Evolutionary conservation across 345 rosid genomes (phyloP).

Genomic region (Populus simonii): DNA sequence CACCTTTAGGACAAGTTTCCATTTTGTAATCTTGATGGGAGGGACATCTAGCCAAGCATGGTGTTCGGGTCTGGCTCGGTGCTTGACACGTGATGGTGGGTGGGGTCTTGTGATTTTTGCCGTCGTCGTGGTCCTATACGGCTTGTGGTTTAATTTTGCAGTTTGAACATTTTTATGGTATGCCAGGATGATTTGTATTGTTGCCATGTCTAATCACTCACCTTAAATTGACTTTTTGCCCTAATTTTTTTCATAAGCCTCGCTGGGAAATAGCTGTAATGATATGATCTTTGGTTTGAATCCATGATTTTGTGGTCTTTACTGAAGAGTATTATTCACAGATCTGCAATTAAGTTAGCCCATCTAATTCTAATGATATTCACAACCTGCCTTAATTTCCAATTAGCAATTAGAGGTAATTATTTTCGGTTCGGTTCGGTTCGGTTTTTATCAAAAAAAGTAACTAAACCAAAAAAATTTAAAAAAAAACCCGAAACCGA

Average conservation of each 20-base stretch:
- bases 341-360: neutral
- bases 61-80: neutral
- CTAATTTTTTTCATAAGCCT: neutral
- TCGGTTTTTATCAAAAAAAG: too few species aligned
- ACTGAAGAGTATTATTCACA: neutral
- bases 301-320: neutral
- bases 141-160: neutral
- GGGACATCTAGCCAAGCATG: neutral
- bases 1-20: constrained; percentile 14
- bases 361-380: neutral
- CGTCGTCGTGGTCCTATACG: neutral
- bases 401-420: too few species aligned
- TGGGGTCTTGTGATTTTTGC: neutral
- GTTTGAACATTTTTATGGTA: neutral
- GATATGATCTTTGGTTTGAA: neutral
- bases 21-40: neutral
- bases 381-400: neutral
- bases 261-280: neutral
- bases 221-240: neutral
- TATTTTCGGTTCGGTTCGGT: too few species aligned
- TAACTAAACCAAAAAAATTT: too few species aligned
- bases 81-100: constrained; percentile 12
- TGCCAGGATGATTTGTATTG: neutral
- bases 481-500: too few species aligned
- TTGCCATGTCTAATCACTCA: neutral